Evolutionary conservation across 352 stramenopile genomes (phyloP).

Genomic region (Achlya hypogyna): DNA sequence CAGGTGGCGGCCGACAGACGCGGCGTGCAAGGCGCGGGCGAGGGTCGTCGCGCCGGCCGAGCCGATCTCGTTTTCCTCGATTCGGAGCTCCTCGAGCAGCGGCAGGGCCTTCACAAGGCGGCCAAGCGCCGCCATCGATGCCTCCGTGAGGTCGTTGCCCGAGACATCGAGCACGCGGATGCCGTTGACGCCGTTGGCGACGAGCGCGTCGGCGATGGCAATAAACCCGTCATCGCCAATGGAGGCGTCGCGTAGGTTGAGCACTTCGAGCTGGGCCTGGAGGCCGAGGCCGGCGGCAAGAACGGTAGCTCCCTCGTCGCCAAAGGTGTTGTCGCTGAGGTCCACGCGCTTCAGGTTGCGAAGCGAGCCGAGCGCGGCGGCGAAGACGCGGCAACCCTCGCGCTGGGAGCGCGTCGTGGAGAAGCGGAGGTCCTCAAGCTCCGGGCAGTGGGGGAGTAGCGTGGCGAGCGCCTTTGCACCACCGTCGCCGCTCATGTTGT

Average conservation of each 20-base stretch:
- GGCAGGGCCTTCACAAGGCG: constrained; percentile 32
- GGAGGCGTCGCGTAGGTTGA: constrained; percentile 87
- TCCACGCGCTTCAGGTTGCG: constrained; percentile 80
- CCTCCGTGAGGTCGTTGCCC: constrained; percentile 84
- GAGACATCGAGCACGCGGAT: constrained; percentile 87
- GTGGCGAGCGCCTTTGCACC: constrained; percentile 80
- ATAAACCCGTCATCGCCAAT: constrained; percentile 85
- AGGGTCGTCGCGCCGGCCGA: constrained; percentile 73
- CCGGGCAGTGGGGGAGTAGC: constrained; percentile 78
- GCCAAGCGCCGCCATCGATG: constrained; percentile 46
- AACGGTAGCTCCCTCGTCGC: constrained; percentile 65
- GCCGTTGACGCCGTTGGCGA: constrained; percentile 26
- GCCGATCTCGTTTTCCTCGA: constrained; percentile 92
- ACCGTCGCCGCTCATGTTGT: constrained; percentile 95
- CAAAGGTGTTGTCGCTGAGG: constrained; percentile 93
- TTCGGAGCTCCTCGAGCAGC: constrained; percentile 70
- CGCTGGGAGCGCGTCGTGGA: constrained; percentile 86
- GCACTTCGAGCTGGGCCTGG: constrained; percentile 60
- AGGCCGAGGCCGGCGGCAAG: constrained; percentile 74
- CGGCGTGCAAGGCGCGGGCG: constrained; percentile 44
- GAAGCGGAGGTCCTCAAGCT: constrained; percentile 87
- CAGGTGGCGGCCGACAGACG: constrained; percentile 35
- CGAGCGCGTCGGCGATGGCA: constrained; percentile 69
- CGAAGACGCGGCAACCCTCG: constrained; percentile 81
- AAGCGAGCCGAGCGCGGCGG: constrained; percentile 60